Conservation (phyloP, 2,329 filamentous ascomycete species). For the Trichoderma sp. region DNA sequence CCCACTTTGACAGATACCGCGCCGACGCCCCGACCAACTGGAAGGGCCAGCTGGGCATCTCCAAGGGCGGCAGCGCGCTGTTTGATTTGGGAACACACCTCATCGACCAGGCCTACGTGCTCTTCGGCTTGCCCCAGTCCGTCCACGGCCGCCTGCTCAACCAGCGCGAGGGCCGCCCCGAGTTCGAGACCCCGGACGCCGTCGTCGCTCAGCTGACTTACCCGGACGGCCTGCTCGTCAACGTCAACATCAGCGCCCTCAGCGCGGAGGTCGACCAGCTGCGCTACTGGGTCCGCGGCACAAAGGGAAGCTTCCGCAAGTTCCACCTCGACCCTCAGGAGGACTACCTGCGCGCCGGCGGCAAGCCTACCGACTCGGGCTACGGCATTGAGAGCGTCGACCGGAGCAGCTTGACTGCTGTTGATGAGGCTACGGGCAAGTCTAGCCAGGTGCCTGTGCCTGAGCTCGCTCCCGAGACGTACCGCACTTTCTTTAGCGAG, state of each 20-base stretch:
- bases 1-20: slow-evolving; percentile 75
- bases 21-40: slow-evolving; percentile 58
- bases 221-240: slow-evolving; percentile 58
- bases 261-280: slow-evolving; percentile 68
- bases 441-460: slow-evolving; percentile 50
- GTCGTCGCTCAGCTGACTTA: slow-evolving; percentile 67
- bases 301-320: slow-evolving; percentile 74
- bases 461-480: slow-evolving; percentile 64
- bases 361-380: slow-evolving; percentile 56
- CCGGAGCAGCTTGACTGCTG: slow-evolving; percentile 57
- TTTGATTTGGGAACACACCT: slow-evolving; percentile 77
- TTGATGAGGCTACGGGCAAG: slow-evolving; percentile 48
- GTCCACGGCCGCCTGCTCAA: slow-evolving; percentile 68
- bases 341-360: slow-evolving; percentile 64
- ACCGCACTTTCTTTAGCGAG: slow-evolving; percentile 62
- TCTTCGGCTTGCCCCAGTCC: slow-evolving; percentile 66
- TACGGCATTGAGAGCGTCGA: slow-evolving; percentile 65
- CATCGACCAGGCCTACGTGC: slow-evolving; percentile 68
- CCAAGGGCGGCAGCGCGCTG: slow-evolving; percentile 62
- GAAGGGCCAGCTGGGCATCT: slow-evolving; percentile 61
- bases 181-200: slow-evolving; percentile 54
- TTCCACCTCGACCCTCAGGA: slow-evolving; percentile 70
- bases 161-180: slow-evolving; percentile 52
- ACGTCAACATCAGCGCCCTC: slow-evolving; percentile 66
- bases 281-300: slow-evolving; percentile 74